Evolutionary conservation across 192 early-diverging fungal genomes (phyloP), one percentile per base, ranked within the genome.

Genomic region (Backusella mclennaniae): DNA sequence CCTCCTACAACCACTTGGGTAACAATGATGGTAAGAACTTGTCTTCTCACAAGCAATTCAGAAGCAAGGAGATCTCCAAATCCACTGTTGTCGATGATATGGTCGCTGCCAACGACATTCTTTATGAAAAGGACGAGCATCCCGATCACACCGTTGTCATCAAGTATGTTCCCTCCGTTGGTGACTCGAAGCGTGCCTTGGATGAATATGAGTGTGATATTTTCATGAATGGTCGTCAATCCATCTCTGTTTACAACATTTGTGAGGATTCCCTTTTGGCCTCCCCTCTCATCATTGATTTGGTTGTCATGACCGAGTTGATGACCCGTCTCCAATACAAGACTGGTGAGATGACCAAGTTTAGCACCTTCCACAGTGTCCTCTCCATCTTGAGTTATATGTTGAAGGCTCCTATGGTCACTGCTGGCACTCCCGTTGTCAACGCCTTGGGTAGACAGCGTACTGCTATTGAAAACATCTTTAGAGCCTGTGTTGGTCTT

Each of bases 11-110:
- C 89, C 96, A 98, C 83, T 90, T 99, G 80, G 98, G 98, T 75
- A 99, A 99, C 93, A 99, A 99, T 85, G 98, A 99, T 86, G 98
- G 98, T 46, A 94, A 92, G 89, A 99, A 99, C 90, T 89, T 99
- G 85, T 95, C 93, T 38, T 95, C 96, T 35, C 97, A 95, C 17
- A 89, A 94, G 86, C 98, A 99, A 92, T 99, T 99, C 92, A 93
- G 98, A 63, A 94, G 92, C 83, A 99, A 99, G 94, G 98, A 99
- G 84, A 99, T 99, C 85, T 97, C 95, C 79, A 99, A 99, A 91
- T 93, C 92, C 80, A 97, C 91, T 83, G 98, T 99, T 52, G 98
- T 99, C 70, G 98, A 99, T 84, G 98, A 99, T 82, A 99, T 99
- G 98, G 98, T 99, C 7, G 92, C 92, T 59, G 91, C 96, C 80